These are phyloP conservation scores for Inga laurina DNA, from an alignment of 306 rosid species.

Conservation along the genomic window DNA sequence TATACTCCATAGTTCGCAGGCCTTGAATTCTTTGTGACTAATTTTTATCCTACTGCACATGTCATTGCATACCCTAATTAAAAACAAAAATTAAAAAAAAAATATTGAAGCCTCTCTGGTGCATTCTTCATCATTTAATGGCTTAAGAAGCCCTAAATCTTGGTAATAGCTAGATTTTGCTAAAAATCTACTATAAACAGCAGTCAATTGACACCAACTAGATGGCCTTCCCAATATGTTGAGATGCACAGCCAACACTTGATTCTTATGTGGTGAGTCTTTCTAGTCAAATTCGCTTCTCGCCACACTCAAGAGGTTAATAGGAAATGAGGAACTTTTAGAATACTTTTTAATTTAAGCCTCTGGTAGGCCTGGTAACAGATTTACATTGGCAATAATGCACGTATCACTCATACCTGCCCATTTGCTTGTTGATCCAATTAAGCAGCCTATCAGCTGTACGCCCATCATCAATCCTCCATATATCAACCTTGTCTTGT, in stretches of 20 bases:
- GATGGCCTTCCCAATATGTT: neutral
- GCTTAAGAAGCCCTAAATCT: neutral
- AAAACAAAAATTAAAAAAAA: neutral
- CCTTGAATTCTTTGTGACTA: neutral
- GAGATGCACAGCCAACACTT: neutral
- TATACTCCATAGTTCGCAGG: slow-evolving; percentile 6
- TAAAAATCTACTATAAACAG: neutral
- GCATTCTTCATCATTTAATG: neutral
- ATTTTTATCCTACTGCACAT: neutral
- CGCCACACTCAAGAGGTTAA: neutral
- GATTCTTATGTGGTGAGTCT: neutral
- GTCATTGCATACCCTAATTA: neutral
- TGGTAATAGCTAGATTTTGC: neutral
- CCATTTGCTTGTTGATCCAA: slow-evolving; percentile 85
- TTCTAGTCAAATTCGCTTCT: neutral
- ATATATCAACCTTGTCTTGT: slow-evolving; percentile 69
- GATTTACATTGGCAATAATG: slow-evolving; percentile 13
- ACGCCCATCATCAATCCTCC: slow-evolving; percentile 61
- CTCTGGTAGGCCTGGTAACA: neutral
- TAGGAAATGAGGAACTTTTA: neutral
- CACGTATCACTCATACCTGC: slow-evolving; percentile 54
- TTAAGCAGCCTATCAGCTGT: slow-evolving; percentile 81
- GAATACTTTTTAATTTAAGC: neutral
- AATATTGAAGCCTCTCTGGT: neutral
- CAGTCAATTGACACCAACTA: neutral